phyloP scores from a whole-genome alignment of 768 basidiomycete genomes.

The Suillus plorans region DNA sequence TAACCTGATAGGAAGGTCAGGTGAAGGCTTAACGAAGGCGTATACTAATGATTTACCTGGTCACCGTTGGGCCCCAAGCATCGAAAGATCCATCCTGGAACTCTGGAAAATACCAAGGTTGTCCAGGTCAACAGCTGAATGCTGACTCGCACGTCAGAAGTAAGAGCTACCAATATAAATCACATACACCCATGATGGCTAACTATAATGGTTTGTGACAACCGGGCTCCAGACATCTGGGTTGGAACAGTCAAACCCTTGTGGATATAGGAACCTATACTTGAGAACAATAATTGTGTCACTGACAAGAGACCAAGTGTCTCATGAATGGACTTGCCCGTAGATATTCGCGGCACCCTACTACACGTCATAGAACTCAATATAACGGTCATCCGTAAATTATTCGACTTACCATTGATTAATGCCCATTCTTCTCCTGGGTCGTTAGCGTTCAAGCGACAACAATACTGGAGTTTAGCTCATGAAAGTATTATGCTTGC shows the following conservation, averaged over 20 bases:
- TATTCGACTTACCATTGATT: constrained; percentile 53
- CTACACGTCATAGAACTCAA: background rate
- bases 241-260: constrained; percentile 79
- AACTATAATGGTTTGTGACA: constrained; percentile 57
- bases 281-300: constrained; percentile 16
- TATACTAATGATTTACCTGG: constrained; percentile 45
- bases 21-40: constrained; percentile 6
- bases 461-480: constrained; percentile 58
- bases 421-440: constrained; percentile 57
- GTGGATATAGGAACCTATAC: constrained; percentile 68
- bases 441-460: constrained; percentile 80
- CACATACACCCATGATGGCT: constrained; percentile 54
- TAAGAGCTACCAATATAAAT: constrained; percentile 16
- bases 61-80: constrained; percentile 72
- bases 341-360: constrained; percentile 76
- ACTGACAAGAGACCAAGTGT: background rate
- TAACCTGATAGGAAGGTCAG: constrained; percentile 45
- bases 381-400: background rate
- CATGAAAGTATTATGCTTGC: constrained; percentile 56
- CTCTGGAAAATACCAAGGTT: constrained; percentile 74
- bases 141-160: background rate
- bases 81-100: constrained; percentile 80
- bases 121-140: constrained; percentile 37
- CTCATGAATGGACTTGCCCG: constrained; percentile 42
- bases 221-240: constrained; percentile 66